phyloP scores from a whole-genome alignment of 352 stramenopile species.

The Peronospora belbahrii region DNA sequence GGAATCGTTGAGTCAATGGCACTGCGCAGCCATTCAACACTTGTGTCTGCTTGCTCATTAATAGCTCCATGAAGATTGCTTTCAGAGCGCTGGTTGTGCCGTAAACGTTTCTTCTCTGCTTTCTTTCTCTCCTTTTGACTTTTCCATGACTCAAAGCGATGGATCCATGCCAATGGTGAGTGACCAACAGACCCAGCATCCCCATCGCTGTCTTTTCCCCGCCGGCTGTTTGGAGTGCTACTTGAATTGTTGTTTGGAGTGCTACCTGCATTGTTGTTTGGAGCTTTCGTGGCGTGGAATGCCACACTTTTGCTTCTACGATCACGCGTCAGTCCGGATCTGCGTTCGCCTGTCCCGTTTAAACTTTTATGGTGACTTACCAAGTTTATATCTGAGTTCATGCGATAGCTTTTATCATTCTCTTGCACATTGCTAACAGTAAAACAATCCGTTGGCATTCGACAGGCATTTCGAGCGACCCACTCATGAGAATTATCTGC shows the following conservation, averaged over 20 bases:
- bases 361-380: conserved; percentile 3
- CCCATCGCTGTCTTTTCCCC: conserved; percentile 24
- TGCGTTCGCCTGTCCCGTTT: conserved; percentile 12
- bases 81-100: conserved; percentile 35
- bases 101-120: conserved; percentile 53
- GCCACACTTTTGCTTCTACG: conserved; percentile 69
- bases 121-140: conserved; percentile 74
- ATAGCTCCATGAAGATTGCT: conserved; percentile 16
- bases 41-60: conserved; percentile 14
- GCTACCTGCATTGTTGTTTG: conserved; percentile 15
- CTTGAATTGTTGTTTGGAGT: conserved; percentile 12
- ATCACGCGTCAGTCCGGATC: conserved; percentile 25
- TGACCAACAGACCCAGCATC: conserved; percentile 36
- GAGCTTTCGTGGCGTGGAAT: conserved; percentile 30
- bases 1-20: conserved; percentile 22
- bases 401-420: conserved; percentile 28
- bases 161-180: conserved; percentile 66
- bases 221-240: conserved; percentile 11
- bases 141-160: conserved; percentile 77
- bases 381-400: conserved; percentile 35
- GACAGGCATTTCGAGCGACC: conserved; percentile 39
- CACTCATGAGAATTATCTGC: conserved; percentile 53
- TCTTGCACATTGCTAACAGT: conserved; percentile 20
- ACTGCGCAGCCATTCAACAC: conserved; percentile 9
- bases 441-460: conserved; percentile 29